A percentile compares a stretch with the other conserved stretches of the same genome.
These are phyloP conservation scores for Xylaria sp. DNA, from an alignment of 2,329 filamentous ascomycete genomes.

Conservation along the genomic window DNA sequence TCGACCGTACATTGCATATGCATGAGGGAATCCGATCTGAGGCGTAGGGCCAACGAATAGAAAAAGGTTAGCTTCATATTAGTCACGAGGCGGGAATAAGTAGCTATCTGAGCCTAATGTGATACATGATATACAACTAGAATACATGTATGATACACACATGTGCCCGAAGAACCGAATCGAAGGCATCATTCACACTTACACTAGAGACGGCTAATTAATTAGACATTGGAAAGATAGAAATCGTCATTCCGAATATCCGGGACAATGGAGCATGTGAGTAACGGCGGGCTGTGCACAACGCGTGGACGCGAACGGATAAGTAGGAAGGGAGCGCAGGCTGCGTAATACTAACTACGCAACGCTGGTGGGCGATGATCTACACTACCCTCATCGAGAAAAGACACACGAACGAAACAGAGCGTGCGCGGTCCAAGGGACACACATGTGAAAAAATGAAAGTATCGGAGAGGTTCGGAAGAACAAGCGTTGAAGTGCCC, in stretches of 20 bases:
- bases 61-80: not conserved
- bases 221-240: not conserved
- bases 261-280: not conserved
- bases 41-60: conserved; percentile 22
- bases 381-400: not conserved
- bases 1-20: conserved; percentile 24
- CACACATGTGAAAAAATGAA: not conserved
- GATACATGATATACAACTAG: no score
- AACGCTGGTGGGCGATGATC: conserved; percentile 7
- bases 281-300: conserved; percentile 26
- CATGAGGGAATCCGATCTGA: not conserved
- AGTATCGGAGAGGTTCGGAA: conserved; percentile 25
- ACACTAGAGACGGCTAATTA: not conserved
- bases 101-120: not conserved
- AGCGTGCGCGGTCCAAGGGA: conserved; percentile 3
- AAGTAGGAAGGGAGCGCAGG: not conserved
- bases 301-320: not conserved
- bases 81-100: conserved; percentile 1
- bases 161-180: not conserved
- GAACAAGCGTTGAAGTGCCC: not conserved
- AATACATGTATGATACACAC: not conserved
- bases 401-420: not conserved
- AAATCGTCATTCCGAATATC: not conserved
- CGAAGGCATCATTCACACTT: not conserved
- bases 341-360: conserved; percentile 26